These are phyloP conservation scores for Juncus inflexus DNA, from an alignment of 176 grass and related monocot genomes.

Conservation along the genomic window DNA sequence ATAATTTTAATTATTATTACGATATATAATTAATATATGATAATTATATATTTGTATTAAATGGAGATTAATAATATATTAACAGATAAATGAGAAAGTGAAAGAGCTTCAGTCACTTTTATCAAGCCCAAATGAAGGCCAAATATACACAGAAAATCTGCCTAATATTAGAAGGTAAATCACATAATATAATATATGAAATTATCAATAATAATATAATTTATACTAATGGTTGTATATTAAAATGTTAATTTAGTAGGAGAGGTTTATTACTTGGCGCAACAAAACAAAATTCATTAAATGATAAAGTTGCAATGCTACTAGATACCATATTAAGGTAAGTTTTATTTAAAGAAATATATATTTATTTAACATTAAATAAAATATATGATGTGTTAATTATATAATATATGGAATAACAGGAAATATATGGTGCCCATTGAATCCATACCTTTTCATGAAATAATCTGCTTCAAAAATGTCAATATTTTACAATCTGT, in stretches of 20 bases:
- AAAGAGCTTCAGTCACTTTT: conserved; percentile 61
- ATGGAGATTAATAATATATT: conserved; percentile 8
- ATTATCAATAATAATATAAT: conserved; percentile 17
- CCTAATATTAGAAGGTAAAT: conserved; percentile 34
- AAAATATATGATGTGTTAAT: conserved; percentile 2
- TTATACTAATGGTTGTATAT: conserved; percentile 2
- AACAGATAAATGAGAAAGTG: conserved; percentile 54
- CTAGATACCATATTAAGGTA: conserved; percentile 66
- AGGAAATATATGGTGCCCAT: conserved; percentile 69
- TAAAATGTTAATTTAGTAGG: conserved; percentile 35
- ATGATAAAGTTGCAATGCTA: conserved; percentile 54
- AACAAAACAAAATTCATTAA: conserved; percentile 36
- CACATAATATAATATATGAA: conserved; percentile 1
- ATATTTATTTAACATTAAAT: too few relatives aligned
- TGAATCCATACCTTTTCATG: conserved; percentile 65
- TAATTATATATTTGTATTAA: too few relatives aligned
- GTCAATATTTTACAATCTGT: conserved; percentile 65
- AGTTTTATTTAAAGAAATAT: not conserved
- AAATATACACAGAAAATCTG: conserved; percentile 44
- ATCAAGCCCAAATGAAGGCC: conserved; percentile 31
- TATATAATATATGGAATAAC: conserved; percentile 22
- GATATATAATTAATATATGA: not conserved
- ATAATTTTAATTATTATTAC: conserved; percentile 4
- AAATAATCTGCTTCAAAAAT: conserved; percentile 94
- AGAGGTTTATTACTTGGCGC: conserved; percentile 31